A percentile compares a stretch with the other conserved stretches of the same genome.
phyloP scores from a whole-genome alignment of 768 basidiomycete species.

The Tubosaeta brunneosetosa region DNA sequence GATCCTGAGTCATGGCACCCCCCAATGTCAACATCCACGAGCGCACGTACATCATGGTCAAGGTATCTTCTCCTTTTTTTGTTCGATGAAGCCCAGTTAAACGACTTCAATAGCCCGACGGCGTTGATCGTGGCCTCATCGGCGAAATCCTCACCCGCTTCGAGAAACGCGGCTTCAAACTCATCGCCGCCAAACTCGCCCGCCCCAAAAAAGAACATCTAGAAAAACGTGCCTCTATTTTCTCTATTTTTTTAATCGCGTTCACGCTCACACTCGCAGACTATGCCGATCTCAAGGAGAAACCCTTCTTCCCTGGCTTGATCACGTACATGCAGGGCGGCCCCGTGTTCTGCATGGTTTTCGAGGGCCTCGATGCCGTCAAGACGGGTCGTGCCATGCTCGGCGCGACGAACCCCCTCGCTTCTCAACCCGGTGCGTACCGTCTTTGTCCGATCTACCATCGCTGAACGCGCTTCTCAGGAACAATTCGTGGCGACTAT shows the following conservation, averaged over 20 bases:
- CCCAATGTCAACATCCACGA: conserved; percentile 46
- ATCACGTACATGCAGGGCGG: conserved; percentile 96
- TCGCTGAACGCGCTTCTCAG: conserved; percentile 35
- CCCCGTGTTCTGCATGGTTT: conserved; percentile 94
- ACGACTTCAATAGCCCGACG: conserved; percentile 71
- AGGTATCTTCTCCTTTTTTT: conserved; percentile 44
- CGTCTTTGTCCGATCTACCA: background rate
- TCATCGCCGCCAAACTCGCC: conserved; percentile 89
- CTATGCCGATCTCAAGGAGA: conserved; percentile 92
- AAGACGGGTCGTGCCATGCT: conserved; percentile 96
- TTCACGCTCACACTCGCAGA: conserved; percentile 41
- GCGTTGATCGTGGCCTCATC: conserved; percentile 93
- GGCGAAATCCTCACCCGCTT: conserved; percentile 95
- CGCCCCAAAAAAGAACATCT: conserved; percentile 79
- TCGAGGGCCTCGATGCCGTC: conserved; percentile 91
- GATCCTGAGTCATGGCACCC: conserved; percentile 29
- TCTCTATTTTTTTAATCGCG: background rate
- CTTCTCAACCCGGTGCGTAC: conserved; percentile 68
- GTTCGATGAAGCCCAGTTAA: background rate
- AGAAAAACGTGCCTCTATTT: conserved; percentile 61
- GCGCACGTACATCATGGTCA: conserved; percentile 99
- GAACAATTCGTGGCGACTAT: conserved; percentile 95
- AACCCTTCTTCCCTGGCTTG: conserved; percentile 94
- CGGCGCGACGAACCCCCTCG: conserved; percentile 94
- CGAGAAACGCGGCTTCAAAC: conserved; percentile 98